These are phyloP conservation scores for Xylaria palmicola DNA, from an alignment of 495 filamentous ascomycete genomes.

Conservation along the genomic window DNA sequence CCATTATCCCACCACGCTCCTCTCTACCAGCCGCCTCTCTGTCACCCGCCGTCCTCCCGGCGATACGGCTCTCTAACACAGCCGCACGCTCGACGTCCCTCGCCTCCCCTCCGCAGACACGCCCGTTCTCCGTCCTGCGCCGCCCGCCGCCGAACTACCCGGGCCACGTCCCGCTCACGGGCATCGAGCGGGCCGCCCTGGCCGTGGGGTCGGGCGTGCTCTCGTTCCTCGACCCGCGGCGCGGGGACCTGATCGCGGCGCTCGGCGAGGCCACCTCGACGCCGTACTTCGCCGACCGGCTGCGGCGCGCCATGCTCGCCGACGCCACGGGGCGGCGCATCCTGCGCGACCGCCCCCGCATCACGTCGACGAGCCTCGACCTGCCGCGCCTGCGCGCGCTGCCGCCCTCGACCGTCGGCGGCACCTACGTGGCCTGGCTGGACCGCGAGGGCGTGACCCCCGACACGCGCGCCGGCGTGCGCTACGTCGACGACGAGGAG, in stretches of 20 bases:
- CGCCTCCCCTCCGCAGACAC: not conserved
- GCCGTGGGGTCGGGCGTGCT: slow-evolving; percentile 80
- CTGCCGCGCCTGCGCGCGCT: slow-evolving; percentile 69
- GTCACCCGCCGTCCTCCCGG: not conserved
- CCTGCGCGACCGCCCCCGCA: slow-evolving; percentile 83
- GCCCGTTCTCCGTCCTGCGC: slow-evolving; percentile 70
- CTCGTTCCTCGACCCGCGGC: slow-evolving; percentile 74
- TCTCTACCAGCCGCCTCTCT: not conserved
- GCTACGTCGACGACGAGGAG: slow-evolving; percentile 90
- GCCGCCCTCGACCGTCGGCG: slow-evolving; percentile 75
- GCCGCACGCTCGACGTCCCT: not conserved
- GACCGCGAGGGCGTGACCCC: slow-evolving; percentile 90
- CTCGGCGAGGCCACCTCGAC: slow-evolving; percentile 91
- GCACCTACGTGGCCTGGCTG: slow-evolving; percentile 81
- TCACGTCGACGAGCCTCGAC: slow-evolving; percentile 74
- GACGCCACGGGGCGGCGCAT: slow-evolving; percentile 85
- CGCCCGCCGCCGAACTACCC: slow-evolving; percentile 84
- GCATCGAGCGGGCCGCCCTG: slow-evolving; percentile 70
- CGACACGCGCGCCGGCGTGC: slow-evolving; percentile 77
- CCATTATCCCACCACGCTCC: not conserved
- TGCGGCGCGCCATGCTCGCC: slow-evolving; percentile 86
- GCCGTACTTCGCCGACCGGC: slow-evolving; percentile 91
- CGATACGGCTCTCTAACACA: not conserved
- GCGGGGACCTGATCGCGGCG: slow-evolving; percentile 88
- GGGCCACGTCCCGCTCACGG: slow-evolving; percentile 86